These are phyloP conservation scores for Kurtzmaniella cleridarum DNA, from an alignment of 805 yeast genomes.

Conservation along the genomic window DNA sequence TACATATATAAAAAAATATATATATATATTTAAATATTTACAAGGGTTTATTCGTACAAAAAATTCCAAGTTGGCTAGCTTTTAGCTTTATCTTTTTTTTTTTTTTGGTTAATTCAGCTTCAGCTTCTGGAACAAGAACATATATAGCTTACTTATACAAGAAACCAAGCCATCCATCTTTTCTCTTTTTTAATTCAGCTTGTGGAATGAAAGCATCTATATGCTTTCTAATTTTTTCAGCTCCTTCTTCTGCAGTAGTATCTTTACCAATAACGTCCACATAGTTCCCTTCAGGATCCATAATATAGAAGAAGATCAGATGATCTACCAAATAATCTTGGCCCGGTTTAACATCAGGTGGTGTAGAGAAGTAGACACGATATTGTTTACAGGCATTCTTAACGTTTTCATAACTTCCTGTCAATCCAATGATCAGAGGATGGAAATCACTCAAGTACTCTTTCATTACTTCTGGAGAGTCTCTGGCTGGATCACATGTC, in stretches of 20 bases:
- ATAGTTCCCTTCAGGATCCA: constrained; percentile 98
- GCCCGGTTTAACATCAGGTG: constrained; percentile 88
- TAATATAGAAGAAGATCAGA: constrained; percentile 91
- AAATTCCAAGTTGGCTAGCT: too few species aligned
- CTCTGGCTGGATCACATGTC: constrained; percentile 97
- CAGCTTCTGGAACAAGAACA: background rate
- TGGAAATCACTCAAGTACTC: constrained; percentile 87
- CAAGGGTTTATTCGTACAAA: too few species aligned
- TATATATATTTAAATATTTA: too few species aligned
- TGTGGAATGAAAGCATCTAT: constrained; percentile 71
- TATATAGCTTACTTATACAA: constrained; percentile 37
- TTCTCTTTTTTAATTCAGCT: constrained; percentile 61
- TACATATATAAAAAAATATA: too few species aligned
- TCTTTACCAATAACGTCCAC: constrained; percentile 94
- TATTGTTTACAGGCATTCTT: constrained; percentile 82
- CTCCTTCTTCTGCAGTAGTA: constrained; percentile 73
- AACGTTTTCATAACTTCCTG: constrained; percentile 84
- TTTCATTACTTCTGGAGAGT: constrained; percentile 77
- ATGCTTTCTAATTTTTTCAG: constrained; percentile 68
- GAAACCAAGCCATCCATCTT: constrained; percentile 55
- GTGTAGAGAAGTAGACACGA: constrained; percentile 96
- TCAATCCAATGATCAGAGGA: constrained; percentile 80
- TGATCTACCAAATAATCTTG: constrained; percentile 97
- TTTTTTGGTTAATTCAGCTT: background rate
- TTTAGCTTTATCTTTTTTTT: background rate